Conservation (phyloP, 169 alveolate genomes). For the Babesia ovis region DNA sequence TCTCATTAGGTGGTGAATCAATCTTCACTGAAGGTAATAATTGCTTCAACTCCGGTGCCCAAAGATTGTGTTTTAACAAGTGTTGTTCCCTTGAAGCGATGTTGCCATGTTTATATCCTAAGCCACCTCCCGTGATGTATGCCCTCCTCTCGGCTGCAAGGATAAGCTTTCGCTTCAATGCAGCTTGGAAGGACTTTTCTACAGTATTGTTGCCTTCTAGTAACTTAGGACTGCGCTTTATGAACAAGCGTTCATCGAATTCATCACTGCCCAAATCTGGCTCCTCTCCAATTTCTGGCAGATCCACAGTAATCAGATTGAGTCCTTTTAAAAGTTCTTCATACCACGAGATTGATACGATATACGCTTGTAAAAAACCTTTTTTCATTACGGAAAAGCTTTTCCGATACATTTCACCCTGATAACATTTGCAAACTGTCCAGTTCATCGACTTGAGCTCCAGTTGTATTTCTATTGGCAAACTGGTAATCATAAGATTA, state of each 20-base stretch:
- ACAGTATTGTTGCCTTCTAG: constrained; percentile 16
- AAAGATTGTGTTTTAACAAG: constrained; percentile 19
- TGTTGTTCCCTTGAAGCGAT: constrained; percentile 12
- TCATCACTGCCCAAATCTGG: constrained; percentile 40
- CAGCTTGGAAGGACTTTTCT: constrained; percentile 8
- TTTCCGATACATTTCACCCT: constrained; percentile 48
- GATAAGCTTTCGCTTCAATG: constrained; percentile 18
- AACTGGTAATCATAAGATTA: constrained; percentile 37
- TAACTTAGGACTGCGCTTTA: constrained; percentile 4
- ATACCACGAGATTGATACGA: constrained; percentile 33
- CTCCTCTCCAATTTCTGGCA: constrained; percentile 33
- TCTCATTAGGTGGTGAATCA: background rate
- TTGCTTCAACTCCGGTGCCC: background rate
- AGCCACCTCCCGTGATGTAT: background rate
- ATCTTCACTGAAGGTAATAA: background rate
- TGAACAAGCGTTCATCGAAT: constrained; percentile 12
- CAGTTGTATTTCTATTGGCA: constrained; percentile 50
- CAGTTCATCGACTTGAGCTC: constrained; percentile 42
- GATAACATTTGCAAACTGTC: constrained; percentile 58
- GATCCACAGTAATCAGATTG: background rate
- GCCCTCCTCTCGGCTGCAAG: background rate
- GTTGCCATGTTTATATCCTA: background rate
- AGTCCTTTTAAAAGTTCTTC: constrained; percentile 22
- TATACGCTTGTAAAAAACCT: constrained; percentile 27
- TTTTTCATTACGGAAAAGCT: constrained; percentile 36